phyloP scores from a whole-genome alignment of 768 basidiomycete genomes.

The Mycena crocata region DNA sequence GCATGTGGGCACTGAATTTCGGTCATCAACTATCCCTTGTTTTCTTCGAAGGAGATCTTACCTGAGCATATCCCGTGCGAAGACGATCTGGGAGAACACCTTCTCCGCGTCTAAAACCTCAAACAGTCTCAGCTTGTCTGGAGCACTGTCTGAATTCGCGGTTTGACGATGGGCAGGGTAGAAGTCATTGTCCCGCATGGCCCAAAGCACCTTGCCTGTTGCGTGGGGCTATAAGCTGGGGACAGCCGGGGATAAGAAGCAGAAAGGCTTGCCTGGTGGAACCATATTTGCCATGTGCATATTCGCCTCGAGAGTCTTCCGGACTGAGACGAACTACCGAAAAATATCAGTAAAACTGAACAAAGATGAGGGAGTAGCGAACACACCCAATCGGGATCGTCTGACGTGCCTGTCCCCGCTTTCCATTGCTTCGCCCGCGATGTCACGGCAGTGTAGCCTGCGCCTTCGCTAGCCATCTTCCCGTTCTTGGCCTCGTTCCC shows the following conservation, averaged over 20 bases:
- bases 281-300: constrained; percentile 81
- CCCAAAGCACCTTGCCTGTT: constrained; percentile 84
- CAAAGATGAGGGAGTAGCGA: background rate
- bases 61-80: constrained; percentile 87
- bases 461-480: constrained; percentile 56
- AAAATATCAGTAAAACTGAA: background rate
- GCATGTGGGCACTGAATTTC: constrained; percentile 71
- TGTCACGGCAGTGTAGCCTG: constrained; percentile 65
- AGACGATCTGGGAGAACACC: constrained; percentile 85
- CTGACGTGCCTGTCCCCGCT: constrained; percentile 61
- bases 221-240: too few relatives aligned
- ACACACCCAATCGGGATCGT: constrained; percentile 68
- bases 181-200: constrained; percentile 77
- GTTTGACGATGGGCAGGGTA: constrained; percentile 65
- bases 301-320: constrained; percentile 88
- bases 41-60: constrained; percentile 42
- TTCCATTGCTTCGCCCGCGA: constrained; percentile 69
- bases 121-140: constrained; percentile 76
- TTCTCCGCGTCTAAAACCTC: constrained; percentile 82
- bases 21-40: background rate
- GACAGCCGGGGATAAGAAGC: too few relatives aligned
- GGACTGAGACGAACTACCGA: constrained; percentile 78
- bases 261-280: too few relatives aligned
- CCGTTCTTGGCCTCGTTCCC: constrained; percentile 59
- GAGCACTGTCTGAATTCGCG: constrained; percentile 35